Conservation (phyloP, 75 land plant species). For the Isoetes taiwanensis region DNA sequence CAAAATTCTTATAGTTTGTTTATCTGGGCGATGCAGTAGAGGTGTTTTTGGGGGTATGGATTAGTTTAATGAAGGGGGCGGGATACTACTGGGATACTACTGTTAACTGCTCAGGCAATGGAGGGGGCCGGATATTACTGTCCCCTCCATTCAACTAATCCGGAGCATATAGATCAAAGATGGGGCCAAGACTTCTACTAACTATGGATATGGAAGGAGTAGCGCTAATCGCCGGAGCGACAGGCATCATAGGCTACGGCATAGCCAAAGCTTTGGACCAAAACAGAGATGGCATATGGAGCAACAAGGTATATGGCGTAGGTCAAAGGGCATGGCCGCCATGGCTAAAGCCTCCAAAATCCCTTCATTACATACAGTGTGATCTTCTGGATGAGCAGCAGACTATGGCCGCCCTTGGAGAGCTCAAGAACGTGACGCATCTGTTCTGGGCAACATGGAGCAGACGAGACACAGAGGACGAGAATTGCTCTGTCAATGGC, state of each 20-base stretch:
- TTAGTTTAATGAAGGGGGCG: no score
- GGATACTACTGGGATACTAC: no score
- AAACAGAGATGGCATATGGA: slow-evolving; percentile 16
- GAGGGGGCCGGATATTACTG: no score
- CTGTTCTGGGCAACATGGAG: slow-evolving; percentile 55
- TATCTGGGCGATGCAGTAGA: no score
- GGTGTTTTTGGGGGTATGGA: no score
- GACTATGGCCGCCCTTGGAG: slow-evolving; percentile 23
- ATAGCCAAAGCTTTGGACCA: slow-evolving; percentile 40
- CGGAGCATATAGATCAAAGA: no score
- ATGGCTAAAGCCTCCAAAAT: slow-evolving; percentile 6
- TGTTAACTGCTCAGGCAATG: no score
- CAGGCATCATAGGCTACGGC: slow-evolving; percentile 65
- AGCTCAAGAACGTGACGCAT: slow-evolving; percentile 73
- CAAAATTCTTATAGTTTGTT: no score
- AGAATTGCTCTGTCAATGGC: slow-evolving; percentile 31
- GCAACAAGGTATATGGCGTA: slow-evolving; percentile 27
- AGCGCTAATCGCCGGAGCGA: slow-evolving; percentile 24
- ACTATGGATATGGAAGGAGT: slow-evolving; percentile 9
- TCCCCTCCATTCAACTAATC: no score
- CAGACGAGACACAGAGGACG: slow-evolving; percentile 22
- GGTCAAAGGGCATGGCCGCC: slow-evolving; percentile 12
- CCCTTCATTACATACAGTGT: slow-evolving; percentile 27
- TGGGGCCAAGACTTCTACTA: no score
- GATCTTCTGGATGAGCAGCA: slow-evolving; percentile 37